Evolutionary conservation across 2,329 filamentous ascomycete species (phyloP), one percentile per base, ranked within the genome.

Genomic region (Beauveria asiatica): DNA sequence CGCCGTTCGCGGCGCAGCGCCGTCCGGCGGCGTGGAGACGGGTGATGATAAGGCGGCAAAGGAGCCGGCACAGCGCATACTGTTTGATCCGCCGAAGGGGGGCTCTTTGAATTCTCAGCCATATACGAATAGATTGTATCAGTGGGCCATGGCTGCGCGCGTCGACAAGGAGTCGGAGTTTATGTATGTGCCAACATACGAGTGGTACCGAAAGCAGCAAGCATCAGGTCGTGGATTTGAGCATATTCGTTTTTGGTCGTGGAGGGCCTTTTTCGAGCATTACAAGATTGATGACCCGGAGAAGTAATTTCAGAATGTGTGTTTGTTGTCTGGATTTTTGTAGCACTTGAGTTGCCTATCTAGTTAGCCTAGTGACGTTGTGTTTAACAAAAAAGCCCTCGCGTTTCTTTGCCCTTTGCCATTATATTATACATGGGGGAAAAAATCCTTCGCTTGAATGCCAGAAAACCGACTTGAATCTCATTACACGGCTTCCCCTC

Each of bases 131-230:
- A 63, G 67, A 5, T 70, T 84, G 21, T 76, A 76, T 62, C 73
- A 78, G 42, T 66, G 69, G 44, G 74, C 75, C 5, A 49, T 67
- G 54, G 59, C 52, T 53, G 19, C 61, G 37, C 23, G 50, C 30
- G 19, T 30, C 51, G 11, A 45, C 37, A 27, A 41, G 48, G 41
- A 64, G 41, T 62, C 63, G 5, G 56, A 66, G 27, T 82, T 76
- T 64, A 66, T 66, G 17, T 83, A 79, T 64, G 67, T 66, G 46
- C 75, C 79, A 9, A 84, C 82, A 1, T 62, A 72, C 62, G 69
- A 77, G 5, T 85, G 83, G 83, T 85, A 84, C 63, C 64, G 65
- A 3, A 70, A 76, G 42, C 78, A 81, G 63, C 64, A 72, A 25
- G 66, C 67, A 1, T 78, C 80, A 65, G 79, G 78, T 2, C 74